Conservation (phyloP, 352 stramenopile genomes). For the Pythium sp. region DNA sequence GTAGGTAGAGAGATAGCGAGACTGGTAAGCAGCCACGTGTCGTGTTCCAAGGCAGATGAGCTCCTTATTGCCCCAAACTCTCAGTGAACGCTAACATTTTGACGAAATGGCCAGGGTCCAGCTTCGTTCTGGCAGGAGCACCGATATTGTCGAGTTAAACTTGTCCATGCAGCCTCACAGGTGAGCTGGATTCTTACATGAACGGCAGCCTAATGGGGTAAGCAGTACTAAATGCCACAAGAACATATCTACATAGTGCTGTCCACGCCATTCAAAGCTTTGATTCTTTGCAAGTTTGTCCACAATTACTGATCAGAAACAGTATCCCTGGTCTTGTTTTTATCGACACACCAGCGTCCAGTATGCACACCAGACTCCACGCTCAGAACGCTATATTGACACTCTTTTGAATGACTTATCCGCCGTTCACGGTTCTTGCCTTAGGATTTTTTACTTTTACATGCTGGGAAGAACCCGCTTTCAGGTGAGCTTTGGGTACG, state of each 20-base stretch:
- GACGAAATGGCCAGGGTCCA: not conserved
- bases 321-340: not conserved
- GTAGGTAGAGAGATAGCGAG: not conserved
- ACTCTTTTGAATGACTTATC: not conserved
- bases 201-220: not conserved
- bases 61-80: not conserved
- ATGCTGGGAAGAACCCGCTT: not conserved
- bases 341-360: too few relatives aligned
- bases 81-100: not conserved
- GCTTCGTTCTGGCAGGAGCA: not conserved
- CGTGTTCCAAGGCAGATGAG: not conserved
- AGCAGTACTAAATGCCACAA: not conserved
- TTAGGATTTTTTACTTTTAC: not conserved
- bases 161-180: not conserved
- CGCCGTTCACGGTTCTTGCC: not conserved
- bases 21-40: not conserved
- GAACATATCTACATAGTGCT: not conserved
- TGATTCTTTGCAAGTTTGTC: not conserved
- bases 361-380: not conserved
- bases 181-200: not conserved
- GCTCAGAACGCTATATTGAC: not conserved
- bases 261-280: not conserved
- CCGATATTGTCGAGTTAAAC: not conserved
- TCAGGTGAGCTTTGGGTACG: conserved; percentile 16
- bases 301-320: not conserved